Percentiles rank a stretch among this genome's conserved stretches.
phyloP scores from a whole-genome alignment of 805 yeast species.

The Candida peoriensis region DNA sequence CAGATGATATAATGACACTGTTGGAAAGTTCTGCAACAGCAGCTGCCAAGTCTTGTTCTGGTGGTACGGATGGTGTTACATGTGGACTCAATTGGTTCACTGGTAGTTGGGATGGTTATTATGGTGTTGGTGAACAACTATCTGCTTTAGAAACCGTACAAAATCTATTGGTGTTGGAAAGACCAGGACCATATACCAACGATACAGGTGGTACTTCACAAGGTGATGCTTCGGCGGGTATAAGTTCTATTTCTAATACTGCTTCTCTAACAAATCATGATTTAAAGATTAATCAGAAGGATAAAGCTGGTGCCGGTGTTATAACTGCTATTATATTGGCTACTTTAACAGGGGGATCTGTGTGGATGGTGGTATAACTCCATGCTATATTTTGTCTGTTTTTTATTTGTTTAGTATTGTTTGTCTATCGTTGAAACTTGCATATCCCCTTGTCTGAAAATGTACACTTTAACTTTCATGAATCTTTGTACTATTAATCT shows the following conservation, averaged over 20 bases:
- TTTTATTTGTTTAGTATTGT: background rate
- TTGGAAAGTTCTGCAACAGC: constrained; percentile 51
- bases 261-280: constrained; percentile 27
- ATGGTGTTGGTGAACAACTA: constrained; percentile 80
- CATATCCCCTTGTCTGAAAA: background rate
- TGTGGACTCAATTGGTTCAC: constrained; percentile 69
- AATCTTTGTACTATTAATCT: too few relatives aligned
- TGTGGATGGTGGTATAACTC: constrained; percentile 70
- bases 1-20: constrained; percentile 37
- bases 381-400: constrained; percentile 1
- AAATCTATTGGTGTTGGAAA: constrained; percentile 37
- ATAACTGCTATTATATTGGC: constrained; percentile 72
- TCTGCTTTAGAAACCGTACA: constrained; percentile 62
- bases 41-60: constrained; percentile 67
- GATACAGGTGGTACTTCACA: constrained; percentile 48
- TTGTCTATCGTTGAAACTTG: background rate
- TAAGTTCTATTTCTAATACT: constrained; percentile 35
- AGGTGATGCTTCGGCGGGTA: constrained; percentile 52
- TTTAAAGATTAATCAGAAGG: constrained; percentile 51
- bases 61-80: constrained; percentile 71
- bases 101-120: constrained; percentile 55
- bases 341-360: constrained; percentile 54
- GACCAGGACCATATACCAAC: constrained; percentile 51
- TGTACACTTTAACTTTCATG: too few relatives aligned
- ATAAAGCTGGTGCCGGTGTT: constrained; percentile 86